These are phyloP conservation scores for Ilex aquifolium DNA, from an alignment of 257 asterid species.

Conservation along the genomic window DNA sequence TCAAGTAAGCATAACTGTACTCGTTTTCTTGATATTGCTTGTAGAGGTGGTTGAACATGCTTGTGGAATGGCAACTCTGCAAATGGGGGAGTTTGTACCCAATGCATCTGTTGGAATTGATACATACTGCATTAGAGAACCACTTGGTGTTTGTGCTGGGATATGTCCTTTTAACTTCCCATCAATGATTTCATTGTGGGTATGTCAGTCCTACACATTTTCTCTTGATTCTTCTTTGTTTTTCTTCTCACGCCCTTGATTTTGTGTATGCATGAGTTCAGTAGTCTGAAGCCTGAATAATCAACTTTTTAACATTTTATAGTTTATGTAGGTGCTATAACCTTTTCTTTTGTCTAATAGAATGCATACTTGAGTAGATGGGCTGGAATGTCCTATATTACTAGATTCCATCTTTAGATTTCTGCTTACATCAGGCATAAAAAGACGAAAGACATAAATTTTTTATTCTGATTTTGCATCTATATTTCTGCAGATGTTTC, in stretches of 20 bases:
- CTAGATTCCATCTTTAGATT: not conserved
- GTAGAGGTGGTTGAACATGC: conserved; percentile 44
- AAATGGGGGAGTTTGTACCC: conserved; percentile 36
- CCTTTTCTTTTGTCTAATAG: not conserved
- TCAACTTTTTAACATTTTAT: no score
- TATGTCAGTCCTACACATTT: conserved; percentile 9
- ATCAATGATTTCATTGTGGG: conserved; percentile 38
- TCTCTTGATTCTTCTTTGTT: not conserved
- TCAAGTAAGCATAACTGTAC: not conserved
- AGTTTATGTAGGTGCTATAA: not conserved
- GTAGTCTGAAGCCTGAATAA: no score
- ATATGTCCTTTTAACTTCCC: conserved; percentile 32
- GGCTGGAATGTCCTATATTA: not conserved
- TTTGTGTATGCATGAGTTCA: no score
- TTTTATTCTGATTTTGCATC: conserved; percentile 3
- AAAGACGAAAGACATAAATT: conserved; percentile 1
- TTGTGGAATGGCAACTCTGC: conserved; percentile 37
- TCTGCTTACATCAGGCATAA: not conserved
- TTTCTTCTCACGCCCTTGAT: not conserved
- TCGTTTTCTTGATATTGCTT: conserved; percentile 12
- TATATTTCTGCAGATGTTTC: conserved; percentile 35
- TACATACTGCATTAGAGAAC: conserved; percentile 35
- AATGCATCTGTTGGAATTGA: conserved; percentile 36
- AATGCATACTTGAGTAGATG: not conserved
- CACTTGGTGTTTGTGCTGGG: conserved; percentile 54